Percentiles rank a stretch among this genome's conserved stretches.
Evolutionary conservation across 805 yeast genomes (phyloP).

Genomic region (Komagataella kurtzmanii): DNA sequence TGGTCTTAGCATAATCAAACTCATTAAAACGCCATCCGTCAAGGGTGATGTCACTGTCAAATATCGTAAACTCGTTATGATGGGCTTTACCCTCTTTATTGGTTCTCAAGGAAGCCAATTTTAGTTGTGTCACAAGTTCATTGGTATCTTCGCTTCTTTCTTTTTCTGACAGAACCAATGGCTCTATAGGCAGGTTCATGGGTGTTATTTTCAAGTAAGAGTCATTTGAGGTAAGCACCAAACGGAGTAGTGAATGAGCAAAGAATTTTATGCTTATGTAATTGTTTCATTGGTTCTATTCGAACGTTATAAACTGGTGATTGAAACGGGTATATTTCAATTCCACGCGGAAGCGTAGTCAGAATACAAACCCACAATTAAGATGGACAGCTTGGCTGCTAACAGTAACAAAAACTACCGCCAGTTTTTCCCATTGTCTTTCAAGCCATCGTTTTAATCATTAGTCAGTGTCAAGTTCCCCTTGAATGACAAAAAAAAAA

Average conservation of each 20-base stretch:
- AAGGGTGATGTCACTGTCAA: constrained; percentile 10
- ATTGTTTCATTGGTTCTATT: not conserved
- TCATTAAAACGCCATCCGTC: constrained; percentile 76
- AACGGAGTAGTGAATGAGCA: not conserved
- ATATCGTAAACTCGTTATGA: constrained; percentile 10
- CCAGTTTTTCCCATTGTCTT: too few relatives aligned
- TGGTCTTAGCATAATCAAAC: constrained; percentile 63
- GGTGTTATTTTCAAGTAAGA: not conserved
- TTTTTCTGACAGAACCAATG: not conserved
- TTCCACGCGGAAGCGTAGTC: not conserved
- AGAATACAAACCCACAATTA: too few relatives aligned
- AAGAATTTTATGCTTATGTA: not conserved
- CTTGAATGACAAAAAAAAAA: too few relatives aligned
- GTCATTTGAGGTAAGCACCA: not conserved
- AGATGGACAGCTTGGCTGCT: too few relatives aligned
- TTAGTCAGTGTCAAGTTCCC: too few relatives aligned
- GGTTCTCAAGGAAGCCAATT: not conserved
- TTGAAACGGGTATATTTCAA: not conserved
- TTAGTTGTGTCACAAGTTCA: not conserved
- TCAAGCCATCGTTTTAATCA: too few relatives aligned
- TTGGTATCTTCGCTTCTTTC: not conserved
- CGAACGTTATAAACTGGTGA: not conserved
- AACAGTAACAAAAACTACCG: too few relatives aligned
- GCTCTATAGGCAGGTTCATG: not conserved
- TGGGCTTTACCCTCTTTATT: constrained; percentile 13